Base-by-base conservation (phyloP, 345 rosid species). In the Syzygium oleosum region DNA sequence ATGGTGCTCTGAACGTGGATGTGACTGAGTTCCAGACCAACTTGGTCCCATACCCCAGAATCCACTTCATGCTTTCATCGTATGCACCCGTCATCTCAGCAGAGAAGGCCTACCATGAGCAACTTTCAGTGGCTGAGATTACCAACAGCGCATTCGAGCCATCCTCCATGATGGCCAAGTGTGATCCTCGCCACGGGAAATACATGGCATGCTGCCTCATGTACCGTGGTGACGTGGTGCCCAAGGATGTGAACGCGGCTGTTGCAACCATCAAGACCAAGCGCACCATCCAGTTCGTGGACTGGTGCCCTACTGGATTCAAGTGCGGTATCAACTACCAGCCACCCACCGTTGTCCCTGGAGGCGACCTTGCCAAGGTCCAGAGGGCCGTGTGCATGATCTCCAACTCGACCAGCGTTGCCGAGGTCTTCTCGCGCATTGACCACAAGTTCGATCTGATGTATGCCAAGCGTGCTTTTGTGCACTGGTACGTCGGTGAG, bases 151-250 rank as follows among this genome's bases (percentile, higher is more conserved):
- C 92, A 3, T 92, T 92, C 41, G 92, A 92, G 90, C 94, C 94
- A 27, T 89, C 92, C 4, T 91, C 92, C 65, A 91, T 92, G 94
- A 92, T 92, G 94, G 94, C 94, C 49, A 92, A 91, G 89, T 95
- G 97, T 85, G 97, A 95, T 86, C 97, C 97, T 1, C 96, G 97
- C 90, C 97, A 95, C n/a, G 96, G 97, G n/a, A 94, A 95, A 87
- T 95, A 95, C 91, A 95, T 95, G 97, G 97, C 97, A 11, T 95
- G 96, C 89, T 95, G 97, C 88, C 89, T 95, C 90, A 95, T 95
- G 96, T 95, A 95, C 92, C 93, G 95, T 43, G 97, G 97, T 86
- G 97, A 95, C 86, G 97, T 95, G 23, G 97, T 95, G 84, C 97
- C 97, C 79, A 95, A 94, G 90, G 97, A 94, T 43, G 96, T 94